Percentiles rank a stretch among this genome's conserved stretches.
Conservation (phyloP, 2,329 filamentous ascomycete species). For the Fusarium armeniacum region DNA sequence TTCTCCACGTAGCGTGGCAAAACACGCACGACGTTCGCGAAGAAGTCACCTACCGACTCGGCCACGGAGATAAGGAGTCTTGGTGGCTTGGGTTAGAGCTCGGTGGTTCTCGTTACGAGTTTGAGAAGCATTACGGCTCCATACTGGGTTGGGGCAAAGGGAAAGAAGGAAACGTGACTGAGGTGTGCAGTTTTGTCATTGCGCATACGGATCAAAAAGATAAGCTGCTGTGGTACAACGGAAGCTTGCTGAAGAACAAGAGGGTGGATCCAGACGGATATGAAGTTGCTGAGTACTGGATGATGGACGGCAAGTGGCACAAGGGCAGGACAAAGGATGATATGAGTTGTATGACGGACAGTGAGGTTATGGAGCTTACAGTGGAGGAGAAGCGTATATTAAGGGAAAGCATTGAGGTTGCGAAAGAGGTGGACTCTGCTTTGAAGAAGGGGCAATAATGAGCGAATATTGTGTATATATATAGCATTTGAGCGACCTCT, state of each 20-base stretch:
- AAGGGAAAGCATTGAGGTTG: conserved; percentile 17
- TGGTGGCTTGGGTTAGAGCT: conserved; percentile 62
- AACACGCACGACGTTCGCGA: conserved; percentile 58
- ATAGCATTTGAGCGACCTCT: neutral
- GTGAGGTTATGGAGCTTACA: conserved; percentile 9
- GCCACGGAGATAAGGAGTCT: conserved; percentile 61
- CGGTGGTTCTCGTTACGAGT: conserved; percentile 54
- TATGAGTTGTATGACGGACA: conserved; percentile 56
- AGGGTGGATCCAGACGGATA: conserved; percentile 49
- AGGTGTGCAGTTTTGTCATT: conserved; percentile 58
- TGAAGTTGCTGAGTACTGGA: conserved; percentile 55
- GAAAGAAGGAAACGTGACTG: neutral
- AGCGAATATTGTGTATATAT: neutral
- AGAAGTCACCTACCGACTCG: conserved; percentile 56
- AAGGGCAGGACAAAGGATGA: conserved; percentile 53
- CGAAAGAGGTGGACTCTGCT: conserved; percentile 24
- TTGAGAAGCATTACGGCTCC: conserved; percentile 58
- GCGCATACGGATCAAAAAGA: conserved; percentile 57
- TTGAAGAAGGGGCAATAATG: neutral
- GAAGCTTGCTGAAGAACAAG: conserved; percentile 59
- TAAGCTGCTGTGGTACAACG: conserved; percentile 59
- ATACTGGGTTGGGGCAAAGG: conserved; percentile 54
- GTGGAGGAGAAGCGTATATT: conserved; percentile 11
- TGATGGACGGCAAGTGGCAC: conserved; percentile 56
- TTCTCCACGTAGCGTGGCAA: conserved; percentile 60